These are phyloP conservation scores for Calendula officinalis DNA, from an alignment of 129 eudicot genomes.

Conservation along the genomic window DNA sequence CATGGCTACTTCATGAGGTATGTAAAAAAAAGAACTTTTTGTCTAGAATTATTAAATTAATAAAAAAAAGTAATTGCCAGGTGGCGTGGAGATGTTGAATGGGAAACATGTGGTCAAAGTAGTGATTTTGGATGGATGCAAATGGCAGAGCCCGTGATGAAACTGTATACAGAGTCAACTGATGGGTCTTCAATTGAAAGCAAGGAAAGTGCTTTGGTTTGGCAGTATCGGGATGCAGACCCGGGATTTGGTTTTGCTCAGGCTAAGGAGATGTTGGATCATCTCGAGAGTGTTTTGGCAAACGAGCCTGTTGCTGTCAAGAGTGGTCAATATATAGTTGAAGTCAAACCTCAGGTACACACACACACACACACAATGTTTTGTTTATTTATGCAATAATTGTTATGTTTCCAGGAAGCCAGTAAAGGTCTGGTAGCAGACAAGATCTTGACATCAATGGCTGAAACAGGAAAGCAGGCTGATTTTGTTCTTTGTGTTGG, in stretches of 20 bases:
- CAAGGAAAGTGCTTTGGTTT: conserved; percentile 84
- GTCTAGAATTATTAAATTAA: no score
- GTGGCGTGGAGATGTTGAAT: conserved; percentile 60
- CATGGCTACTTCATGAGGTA: conserved; percentile 94
- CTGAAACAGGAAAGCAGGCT: conserved; percentile 56
- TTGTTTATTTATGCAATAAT: not conserved
- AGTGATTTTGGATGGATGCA: conserved; percentile 83
- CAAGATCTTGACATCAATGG: conserved; percentile 67
- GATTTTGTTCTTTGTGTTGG: conserved; percentile 91
- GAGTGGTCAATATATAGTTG: conserved; percentile 84
- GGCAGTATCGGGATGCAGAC: conserved; percentile 92
- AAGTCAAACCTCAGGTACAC: conserved; percentile 92
- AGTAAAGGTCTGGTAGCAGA: conserved; percentile 87
- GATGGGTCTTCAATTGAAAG: conserved; percentile 77
- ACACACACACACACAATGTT: no score
- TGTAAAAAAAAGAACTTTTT: not conserved
- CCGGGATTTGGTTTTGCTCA: conserved; percentile 83
- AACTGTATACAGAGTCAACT: conserved; percentile 76
- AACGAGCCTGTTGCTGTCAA: conserved; percentile 90
- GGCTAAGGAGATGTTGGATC: conserved; percentile 92
- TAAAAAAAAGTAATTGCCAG: conserved; percentile 25
- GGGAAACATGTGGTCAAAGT: conserved; percentile 70
- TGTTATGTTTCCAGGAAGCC: conserved; percentile 56
- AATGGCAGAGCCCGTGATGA: conserved; percentile 81
- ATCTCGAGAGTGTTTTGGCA: conserved; percentile 85